Evolutionary conservation across 192 early-diverging fungal species (phyloP).

Genomic region (Backusella morwellensis): DNA sequence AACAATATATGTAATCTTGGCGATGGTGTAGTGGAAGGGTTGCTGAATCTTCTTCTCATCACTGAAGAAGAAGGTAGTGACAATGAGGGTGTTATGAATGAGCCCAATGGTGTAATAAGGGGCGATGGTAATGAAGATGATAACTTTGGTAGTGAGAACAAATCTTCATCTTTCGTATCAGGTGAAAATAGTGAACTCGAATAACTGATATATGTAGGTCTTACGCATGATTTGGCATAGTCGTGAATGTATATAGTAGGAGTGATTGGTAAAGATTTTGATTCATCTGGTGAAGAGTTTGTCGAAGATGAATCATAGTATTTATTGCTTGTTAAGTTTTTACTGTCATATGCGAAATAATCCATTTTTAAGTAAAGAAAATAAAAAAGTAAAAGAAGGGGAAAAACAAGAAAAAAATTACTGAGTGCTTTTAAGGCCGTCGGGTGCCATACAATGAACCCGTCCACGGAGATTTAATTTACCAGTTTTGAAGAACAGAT

Average conservation of each 20-base stretch:
- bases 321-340: neutral
- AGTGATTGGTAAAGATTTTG: constrained; percentile 6
- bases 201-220: constrained; percentile 11
- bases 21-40: neutral
- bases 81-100: neutral
- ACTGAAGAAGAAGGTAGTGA: constrained; percentile 7
- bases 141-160: neutral
- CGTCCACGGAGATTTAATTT: neutral
- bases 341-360: constrained; percentile 17
- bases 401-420: neutral
- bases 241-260: constrained; percentile 8
- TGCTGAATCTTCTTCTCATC: constrained; percentile 8
- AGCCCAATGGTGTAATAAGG: neutral
- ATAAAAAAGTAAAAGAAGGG: neutral
- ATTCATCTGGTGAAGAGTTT: neutral
- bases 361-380: constrained; percentile 11
- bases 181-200: neutral
- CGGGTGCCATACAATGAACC: neutral
- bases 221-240: neutral
- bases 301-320: neutral
- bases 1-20: constrained; percentile 41
- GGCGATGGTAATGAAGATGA: constrained; percentile 16
- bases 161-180: neutral
- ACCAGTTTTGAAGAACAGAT: neutral
- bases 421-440: neutral